A percentile compares a stretch with the other conserved stretches of the same genome.
phyloP scores from a whole-genome alignment of 306 rosid genomes.

The Hippophae gyantsensis region DNA sequence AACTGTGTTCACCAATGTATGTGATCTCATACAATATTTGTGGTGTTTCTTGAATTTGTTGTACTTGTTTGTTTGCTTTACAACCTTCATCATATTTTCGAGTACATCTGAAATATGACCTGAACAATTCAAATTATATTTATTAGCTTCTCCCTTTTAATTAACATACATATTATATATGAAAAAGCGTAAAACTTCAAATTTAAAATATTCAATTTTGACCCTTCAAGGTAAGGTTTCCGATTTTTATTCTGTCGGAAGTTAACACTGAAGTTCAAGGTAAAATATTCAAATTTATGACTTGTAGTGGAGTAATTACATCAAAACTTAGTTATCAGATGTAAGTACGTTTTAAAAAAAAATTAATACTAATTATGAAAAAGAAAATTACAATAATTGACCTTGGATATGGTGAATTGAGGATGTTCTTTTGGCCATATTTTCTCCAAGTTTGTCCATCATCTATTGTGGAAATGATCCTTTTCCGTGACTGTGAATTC shows the following conservation, averaged over 20 bases:
- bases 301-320: too few relatives aligned
- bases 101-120: constrained; percentile 77
- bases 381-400: not conserved
- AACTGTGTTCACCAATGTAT: constrained; percentile 70
- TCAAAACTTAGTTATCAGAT: too few relatives aligned
- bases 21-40: constrained; percentile 37
- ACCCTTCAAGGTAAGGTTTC: too few relatives aligned
- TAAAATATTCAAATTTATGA: too few relatives aligned
- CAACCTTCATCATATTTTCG: constrained; percentile 61
- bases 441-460: constrained; percentile 74
- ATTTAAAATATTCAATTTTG: too few relatives aligned
- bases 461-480: constrained; percentile 19
- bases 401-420: constrained; percentile 68
- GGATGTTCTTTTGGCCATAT: constrained; percentile 84
- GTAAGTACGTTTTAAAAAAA: not conserved
- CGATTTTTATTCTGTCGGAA: too few relatives aligned
- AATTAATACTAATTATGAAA: not conserved
- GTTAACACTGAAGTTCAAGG: too few relatives aligned
- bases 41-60: constrained; percentile 36
- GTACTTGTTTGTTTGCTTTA: constrained; percentile 60
- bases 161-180: not conserved
- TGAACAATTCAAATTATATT: not conserved
- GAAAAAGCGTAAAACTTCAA: too few relatives aligned
- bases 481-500: constrained; percentile 27
- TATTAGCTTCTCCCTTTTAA: not conserved